Conservation (phyloP, 257 asterid species). For the Solanum chiquidenum region DNA sequence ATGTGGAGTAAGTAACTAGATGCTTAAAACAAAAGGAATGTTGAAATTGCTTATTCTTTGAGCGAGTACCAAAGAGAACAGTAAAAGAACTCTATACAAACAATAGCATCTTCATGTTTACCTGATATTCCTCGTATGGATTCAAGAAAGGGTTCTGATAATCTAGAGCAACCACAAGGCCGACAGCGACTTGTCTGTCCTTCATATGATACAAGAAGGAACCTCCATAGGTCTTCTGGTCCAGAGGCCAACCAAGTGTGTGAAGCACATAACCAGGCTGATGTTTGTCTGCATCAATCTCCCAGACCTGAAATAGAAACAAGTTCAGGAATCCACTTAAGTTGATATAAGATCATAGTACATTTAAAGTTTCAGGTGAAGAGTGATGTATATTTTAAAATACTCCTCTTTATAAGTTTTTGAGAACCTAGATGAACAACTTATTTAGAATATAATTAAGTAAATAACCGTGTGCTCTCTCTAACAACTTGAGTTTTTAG, state of each 20-base stretch:
- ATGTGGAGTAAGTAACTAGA: neutral
- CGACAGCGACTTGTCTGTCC: slow-evolving; percentile 85
- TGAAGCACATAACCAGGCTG: slow-evolving; percentile 81
- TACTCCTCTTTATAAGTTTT: neutral
- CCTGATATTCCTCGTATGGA: slow-evolving; percentile 98
- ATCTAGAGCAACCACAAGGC: slow-evolving; percentile 78
- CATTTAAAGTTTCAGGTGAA: neutral
- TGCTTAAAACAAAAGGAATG: neutral
- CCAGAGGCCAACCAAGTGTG: slow-evolving; percentile 95
- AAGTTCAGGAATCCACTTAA: slow-evolving; percentile 7
- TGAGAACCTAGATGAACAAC: neutral
- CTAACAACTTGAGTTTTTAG: neutral
- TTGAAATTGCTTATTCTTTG: neutral
- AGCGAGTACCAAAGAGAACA: neutral
- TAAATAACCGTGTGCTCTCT: neutral
- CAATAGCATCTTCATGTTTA: slow-evolving; percentile 6
- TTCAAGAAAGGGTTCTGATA: slow-evolving; percentile 83
- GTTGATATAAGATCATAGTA: neutral
- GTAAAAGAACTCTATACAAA: neutral
- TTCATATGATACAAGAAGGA: slow-evolving; percentile 93
- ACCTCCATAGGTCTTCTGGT: slow-evolving; percentile 84
- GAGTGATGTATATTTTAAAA: neutral
- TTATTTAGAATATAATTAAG: neutral
- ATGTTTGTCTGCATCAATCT: slow-evolving; percentile 61
- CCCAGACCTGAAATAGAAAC: slow-evolving; percentile 73